These are phyloP conservation scores for Aureobasidium sp. DNA, from an alignment of 2,329 filamentous ascomycete genomes.

Conservation along the genomic window DNA sequence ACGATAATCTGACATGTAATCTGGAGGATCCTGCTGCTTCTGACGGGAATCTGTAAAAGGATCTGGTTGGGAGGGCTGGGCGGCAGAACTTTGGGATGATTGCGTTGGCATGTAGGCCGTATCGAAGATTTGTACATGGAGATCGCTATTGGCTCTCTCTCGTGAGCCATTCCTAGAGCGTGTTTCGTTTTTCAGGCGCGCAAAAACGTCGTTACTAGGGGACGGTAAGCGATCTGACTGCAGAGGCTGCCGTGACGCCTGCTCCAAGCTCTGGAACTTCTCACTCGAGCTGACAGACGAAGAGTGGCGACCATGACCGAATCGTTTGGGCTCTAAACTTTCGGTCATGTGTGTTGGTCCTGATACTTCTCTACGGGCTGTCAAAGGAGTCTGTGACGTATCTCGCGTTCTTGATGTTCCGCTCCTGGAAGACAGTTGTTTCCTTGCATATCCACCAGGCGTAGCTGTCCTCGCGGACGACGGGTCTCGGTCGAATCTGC, in stretches of 20 bases:
- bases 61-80: not conserved
- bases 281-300: conserved; percentile 20
- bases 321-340: conserved; percentile 8
- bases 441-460: conserved; percentile 53
- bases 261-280: not conserved
- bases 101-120: conserved; percentile 29
- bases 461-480: conserved; percentile 55
- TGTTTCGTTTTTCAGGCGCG: conserved; percentile 53
- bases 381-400: conserved; percentile 50
- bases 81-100: conserved; percentile 18
- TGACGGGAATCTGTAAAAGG: conserved; percentile 17
- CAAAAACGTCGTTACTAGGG: conserved; percentile 58
- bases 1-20: conserved; percentile 56
- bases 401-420: conserved; percentile 43
- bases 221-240: conserved; percentile 56
- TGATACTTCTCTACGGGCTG: conserved; percentile 52
- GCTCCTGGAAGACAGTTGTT: conserved; percentile 61
- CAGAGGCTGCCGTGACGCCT: not conserved
- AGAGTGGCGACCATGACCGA: conserved; percentile 18
- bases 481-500: conserved; percentile 34
- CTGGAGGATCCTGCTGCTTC: conserved; percentile 6
- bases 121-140: conserved; percentile 46
- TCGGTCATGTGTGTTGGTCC: not conserved
- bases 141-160: conserved; percentile 68
- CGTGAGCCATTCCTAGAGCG: conserved; percentile 63